A percentile compares a stretch with the other conserved stretches of the same genome.
These are phyloP conservation scores for Herpetospermum pedunculosum DNA, from an alignment of 306 rosid genomes.

Conservation along the genomic window DNA sequence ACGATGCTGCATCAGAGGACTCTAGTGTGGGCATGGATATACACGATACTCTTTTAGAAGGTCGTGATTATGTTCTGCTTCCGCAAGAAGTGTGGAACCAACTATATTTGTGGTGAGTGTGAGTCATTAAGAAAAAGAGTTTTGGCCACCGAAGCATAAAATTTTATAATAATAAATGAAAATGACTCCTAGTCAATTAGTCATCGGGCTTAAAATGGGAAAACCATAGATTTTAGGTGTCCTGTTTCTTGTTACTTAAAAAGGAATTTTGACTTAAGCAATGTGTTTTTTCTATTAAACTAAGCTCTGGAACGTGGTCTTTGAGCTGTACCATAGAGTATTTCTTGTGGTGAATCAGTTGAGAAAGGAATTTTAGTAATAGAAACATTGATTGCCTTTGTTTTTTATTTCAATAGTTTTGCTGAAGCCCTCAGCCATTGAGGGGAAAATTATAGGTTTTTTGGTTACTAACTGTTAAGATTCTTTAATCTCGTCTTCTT, in stretches of 20 bases:
- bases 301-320: neutral
- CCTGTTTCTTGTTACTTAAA: neutral
- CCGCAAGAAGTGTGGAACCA: constrained; percentile 92
- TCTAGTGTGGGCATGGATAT: constrained; percentile 41
- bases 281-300: neutral
- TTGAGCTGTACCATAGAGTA: neutral
- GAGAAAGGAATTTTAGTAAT: neutral
- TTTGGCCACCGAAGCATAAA: neutral
- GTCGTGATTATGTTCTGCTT: constrained; percentile 89
- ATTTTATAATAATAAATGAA: neutral
- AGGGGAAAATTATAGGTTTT: neutral
- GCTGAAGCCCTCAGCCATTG: neutral
- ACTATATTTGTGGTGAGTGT: constrained; percentile 34
- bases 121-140: constrained; percentile 4
- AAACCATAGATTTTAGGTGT: neutral
- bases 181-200: neutral
- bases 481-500: neutral
- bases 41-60: constrained; percentile 79
- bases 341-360: neutral
- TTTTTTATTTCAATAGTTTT: neutral
- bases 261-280: neutral
- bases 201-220: neutral
- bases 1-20: constrained; percentile 49
- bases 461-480: neutral
- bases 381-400: neutral